Evolutionary conservation across 2,329 filamentous ascomycete species (phyloP).

Genomic region (Phialemonium atrogriseum): DNA sequence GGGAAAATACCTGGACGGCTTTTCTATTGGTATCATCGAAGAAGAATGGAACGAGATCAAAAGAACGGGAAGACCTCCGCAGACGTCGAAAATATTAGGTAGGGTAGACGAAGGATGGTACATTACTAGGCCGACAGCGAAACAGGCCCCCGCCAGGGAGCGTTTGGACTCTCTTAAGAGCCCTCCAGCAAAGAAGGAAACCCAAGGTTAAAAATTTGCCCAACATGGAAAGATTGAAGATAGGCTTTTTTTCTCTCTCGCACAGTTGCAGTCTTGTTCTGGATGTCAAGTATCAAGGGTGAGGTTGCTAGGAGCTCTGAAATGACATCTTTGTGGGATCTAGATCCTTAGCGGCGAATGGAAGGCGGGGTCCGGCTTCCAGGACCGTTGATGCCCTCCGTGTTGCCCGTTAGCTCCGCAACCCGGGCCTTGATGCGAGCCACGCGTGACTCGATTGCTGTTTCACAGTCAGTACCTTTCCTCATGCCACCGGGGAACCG

Average conservation of each 20-base stretch:
- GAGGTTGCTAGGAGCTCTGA: too few relatives aligned
- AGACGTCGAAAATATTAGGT: conserved; percentile 6
- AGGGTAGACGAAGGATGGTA: background rate
- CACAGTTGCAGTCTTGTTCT: too few relatives aligned
- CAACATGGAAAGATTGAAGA: too few relatives aligned
- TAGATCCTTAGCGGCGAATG: conserved; percentile 20
- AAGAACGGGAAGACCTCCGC: conserved; percentile 4
- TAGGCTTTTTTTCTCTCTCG: too few relatives aligned
- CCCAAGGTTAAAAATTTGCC: too few relatives aligned
- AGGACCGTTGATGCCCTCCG: conserved; percentile 48
- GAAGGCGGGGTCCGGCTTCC: conserved; percentile 24
- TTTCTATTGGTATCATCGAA: conserved; percentile 22
- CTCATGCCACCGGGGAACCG: too few relatives aligned
- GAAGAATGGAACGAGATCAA: conserved; percentile 6
- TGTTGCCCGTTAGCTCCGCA: conserved; percentile 82
- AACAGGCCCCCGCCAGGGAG: conserved; percentile 1
- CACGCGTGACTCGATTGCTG: conserved; percentile 91
- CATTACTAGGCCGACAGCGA: conserved; percentile 7
- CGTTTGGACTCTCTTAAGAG: conserved; percentile 3
- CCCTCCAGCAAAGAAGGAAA: too few relatives aligned
- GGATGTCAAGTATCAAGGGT: too few relatives aligned
- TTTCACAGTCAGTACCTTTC: background rate
- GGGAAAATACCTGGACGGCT: conserved; percentile 7
- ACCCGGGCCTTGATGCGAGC: conserved; percentile 97
- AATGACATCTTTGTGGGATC: too few relatives aligned